These are phyloP conservation scores for Xerocomellus amylosporus DNA, from an alignment of 768 basidiomycete genomes.

Conservation along the genomic window DNA sequence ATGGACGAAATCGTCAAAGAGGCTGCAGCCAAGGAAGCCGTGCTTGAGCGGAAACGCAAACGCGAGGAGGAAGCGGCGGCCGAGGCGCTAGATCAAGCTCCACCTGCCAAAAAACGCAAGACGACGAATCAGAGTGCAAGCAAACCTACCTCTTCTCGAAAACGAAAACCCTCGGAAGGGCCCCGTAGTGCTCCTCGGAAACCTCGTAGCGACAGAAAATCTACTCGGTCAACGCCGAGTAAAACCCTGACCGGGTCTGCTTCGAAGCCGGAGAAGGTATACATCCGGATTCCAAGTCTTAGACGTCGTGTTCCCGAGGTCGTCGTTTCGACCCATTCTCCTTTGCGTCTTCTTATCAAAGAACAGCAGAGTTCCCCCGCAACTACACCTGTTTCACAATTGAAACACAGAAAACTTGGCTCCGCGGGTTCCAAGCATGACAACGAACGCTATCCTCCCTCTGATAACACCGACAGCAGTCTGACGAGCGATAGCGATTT, in stretches of 20 bases:
- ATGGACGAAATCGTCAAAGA: slow-evolving; percentile 58
- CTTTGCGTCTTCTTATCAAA: slow-evolving; percentile 9
- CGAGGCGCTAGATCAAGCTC: slow-evolving; percentile 11
- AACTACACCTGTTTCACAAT: slow-evolving; percentile 23
- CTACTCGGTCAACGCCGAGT: slow-evolving; percentile 13
- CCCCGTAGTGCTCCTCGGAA: slow-evolving; percentile 29
- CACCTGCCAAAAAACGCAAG: slow-evolving; percentile 28
- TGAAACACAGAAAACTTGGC: slow-evolving; percentile 20
- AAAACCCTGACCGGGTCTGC: slow-evolving; percentile 12
- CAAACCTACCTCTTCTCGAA: slow-evolving; percentile 18
- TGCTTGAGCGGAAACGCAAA: slow-evolving; percentile 53
- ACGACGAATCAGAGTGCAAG: slow-evolving; percentile 10
- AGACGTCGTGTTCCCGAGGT: slow-evolving; percentile 19
- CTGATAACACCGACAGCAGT: slow-evolving; percentile 22
- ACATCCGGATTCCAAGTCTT: slow-evolving; percentile 23
- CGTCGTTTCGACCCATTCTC: slow-evolving; percentile 13
- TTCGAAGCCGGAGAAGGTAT: slow-evolving; percentile 28
- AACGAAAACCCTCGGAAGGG: slow-evolving; percentile 26
- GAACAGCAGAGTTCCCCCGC: slow-evolving; percentile 11
- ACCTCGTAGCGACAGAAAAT: slow-evolving; percentile 24
- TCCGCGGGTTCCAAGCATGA: slow-evolving; percentile 18
- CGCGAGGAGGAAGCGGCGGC: slow-evolving; percentile 46
- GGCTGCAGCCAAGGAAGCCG: slow-evolving; percentile 50
- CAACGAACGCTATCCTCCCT: slow-evolving; percentile 21
- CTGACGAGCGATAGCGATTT: slow-evolving; percentile 21